Percentiles rank a stretch among this genome's conserved stretches.
Evolutionary conservation across 768 basidiomycete species (phyloP).

Genomic region (Pisolithus orientalis): DNA sequence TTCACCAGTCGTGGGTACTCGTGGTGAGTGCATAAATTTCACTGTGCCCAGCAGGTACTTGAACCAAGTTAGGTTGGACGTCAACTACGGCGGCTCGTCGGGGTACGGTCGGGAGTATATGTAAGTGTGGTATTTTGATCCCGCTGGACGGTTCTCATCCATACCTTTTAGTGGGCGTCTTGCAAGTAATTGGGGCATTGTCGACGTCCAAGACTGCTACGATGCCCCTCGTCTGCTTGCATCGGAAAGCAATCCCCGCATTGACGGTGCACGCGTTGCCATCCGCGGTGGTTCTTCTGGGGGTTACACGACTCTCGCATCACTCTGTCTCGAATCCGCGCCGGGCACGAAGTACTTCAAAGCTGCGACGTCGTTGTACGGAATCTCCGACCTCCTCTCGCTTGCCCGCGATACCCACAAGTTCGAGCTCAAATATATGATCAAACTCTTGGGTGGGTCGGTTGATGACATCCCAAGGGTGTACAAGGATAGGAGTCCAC

Average conservation of each 20-base stretch:
- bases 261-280: background rate
- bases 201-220: conserved; percentile 58
- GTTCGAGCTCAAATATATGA: conserved; percentile 53
- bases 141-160: background rate
- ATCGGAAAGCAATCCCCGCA: background rate
- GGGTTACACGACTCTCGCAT: conserved; percentile 55
- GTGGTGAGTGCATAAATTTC: conserved; percentile 40
- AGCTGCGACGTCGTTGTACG: conserved; percentile 51
- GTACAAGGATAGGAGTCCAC: conserved; percentile 51
- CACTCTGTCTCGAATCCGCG: conserved; percentile 36
- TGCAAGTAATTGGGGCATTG: conserved; percentile 58
- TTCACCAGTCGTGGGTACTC: conserved; percentile 66
- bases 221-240: conserved; percentile 32
- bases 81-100: conserved; percentile 71
- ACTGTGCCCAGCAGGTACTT: background rate
- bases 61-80: conserved; percentile 48
- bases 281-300: conserved; percentile 53
- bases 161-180: conserved; percentile 38
- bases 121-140: conserved; percentile 15
- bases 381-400: conserved; percentile 50
- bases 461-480: conserved; percentile 42
- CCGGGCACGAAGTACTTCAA: conserved; percentile 52
- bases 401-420: conserved; percentile 62
- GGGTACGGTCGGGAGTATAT: conserved; percentile 69
- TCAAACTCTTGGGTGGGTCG: conserved; percentile 53